Evolutionary conservation across 1,139 yeast species (phyloP).

Genomic region (Saccharomyces hybrid): DNA sequence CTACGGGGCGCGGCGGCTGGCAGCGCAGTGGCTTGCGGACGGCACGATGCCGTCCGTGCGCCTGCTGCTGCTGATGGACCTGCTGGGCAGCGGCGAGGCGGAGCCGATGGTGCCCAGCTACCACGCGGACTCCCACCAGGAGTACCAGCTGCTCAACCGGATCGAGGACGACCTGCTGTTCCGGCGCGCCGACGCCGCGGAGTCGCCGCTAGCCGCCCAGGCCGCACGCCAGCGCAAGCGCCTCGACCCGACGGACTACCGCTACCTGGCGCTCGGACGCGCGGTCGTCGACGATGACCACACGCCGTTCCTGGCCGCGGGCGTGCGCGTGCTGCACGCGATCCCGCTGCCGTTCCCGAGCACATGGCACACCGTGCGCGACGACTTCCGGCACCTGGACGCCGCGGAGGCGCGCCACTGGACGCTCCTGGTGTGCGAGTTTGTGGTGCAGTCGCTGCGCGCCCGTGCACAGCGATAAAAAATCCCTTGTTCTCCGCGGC

Average conservation of each 20-base stretch:
- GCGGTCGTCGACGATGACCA: slow-evolving; percentile 46
- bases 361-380: slow-evolving; percentile 43
- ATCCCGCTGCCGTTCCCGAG: slow-evolving; percentile 45
- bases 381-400: slow-evolving; percentile 28
- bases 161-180: background rate
- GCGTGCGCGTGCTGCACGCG: slow-evolving; percentile 43
- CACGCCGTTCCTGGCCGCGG: slow-evolving; percentile 40
- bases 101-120: slow-evolving; percentile 33
- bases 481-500: background rate
- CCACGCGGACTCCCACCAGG: no score
- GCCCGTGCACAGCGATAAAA: background rate
- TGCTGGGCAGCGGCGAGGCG: slow-evolving; percentile 37
- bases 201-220: background rate
- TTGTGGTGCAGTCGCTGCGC: slow-evolving; percentile 6
- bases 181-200: background rate
- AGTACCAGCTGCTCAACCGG: slow-evolving; percentile 20
- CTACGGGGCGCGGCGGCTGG: slow-evolving; percentile 48
- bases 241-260: slow-evolving; percentile 16
- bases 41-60: slow-evolving; percentile 31
- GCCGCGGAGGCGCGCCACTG: slow-evolving; percentile 24
- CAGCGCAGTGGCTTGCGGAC: slow-evolving; percentile 33
- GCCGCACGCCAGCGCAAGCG: slow-evolving; percentile 7
- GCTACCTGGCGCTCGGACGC: slow-evolving; percentile 17
- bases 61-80: slow-evolving; percentile 41
- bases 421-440: slow-evolving; percentile 25